Percentiles rank a stretch among this genome's conserved stretches.
Evolutionary conservation across 306 rosid species (phyloP).

Genomic region (Echinosophora koreensis): DNA sequence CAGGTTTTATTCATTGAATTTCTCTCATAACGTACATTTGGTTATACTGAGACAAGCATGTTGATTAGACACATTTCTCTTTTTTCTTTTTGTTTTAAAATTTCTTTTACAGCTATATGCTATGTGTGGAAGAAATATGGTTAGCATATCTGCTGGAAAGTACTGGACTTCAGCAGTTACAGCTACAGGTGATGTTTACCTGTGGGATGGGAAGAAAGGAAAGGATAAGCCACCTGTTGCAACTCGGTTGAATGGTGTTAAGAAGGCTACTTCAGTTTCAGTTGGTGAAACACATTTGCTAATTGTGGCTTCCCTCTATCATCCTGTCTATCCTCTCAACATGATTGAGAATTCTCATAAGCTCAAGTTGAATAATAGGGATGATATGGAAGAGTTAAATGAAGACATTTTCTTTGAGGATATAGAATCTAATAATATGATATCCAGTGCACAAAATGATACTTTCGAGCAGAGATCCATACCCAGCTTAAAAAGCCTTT

Average conservation of each 20-base stretch:
- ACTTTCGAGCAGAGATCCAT: constrained; percentile 49
- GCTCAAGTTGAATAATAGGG: constrained; percentile 49
- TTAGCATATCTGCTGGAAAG: constrained; percentile 88
- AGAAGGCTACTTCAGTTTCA: constrained; percentile 87
- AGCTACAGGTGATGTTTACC: constrained; percentile 85
- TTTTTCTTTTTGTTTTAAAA: background rate
- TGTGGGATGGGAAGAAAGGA: constrained; percentile 93
- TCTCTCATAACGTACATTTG: constrained; percentile 12
- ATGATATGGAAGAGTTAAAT: constrained; percentile 65
- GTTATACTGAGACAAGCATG: constrained; percentile 15
- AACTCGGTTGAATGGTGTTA: constrained; percentile 81
- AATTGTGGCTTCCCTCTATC: constrained; percentile 82
- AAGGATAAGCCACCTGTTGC: constrained; percentile 80
- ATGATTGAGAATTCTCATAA: constrained; percentile 53
- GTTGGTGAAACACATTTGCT: constrained; percentile 94
- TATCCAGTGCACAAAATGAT: constrained; percentile 49
- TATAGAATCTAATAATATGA: constrained; percentile 52
- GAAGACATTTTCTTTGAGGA: constrained; percentile 77
- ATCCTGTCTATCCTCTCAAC: constrained; percentile 67
- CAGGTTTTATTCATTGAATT: constrained; percentile 65
- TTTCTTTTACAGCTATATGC: constrained; percentile 62
- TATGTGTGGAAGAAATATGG: constrained; percentile 74
- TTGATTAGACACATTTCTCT: constrained; percentile 20
- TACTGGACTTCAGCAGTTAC: constrained; percentile 91
- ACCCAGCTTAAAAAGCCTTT: constrained; percentile 88